A percentile compares a stretch with the other conserved stretches of the same genome.
These are phyloP conservation scores for Eucalyptus curtisii DNA, from an alignment of 345 rosid genomes.

Conservation along the genomic window DNA sequence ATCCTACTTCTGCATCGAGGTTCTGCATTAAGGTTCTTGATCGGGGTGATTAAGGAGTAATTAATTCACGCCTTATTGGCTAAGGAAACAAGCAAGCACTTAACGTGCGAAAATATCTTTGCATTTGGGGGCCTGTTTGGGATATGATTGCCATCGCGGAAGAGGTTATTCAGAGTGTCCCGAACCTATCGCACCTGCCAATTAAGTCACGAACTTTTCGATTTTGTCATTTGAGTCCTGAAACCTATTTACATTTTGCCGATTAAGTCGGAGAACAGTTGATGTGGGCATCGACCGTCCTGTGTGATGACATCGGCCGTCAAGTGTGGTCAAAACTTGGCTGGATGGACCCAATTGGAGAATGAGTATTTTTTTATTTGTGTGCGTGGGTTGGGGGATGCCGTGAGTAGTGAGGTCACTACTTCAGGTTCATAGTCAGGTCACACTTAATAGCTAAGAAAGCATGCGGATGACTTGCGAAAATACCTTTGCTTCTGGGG, in stretches of 20 bases:
- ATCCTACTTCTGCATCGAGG: too few relatives aligned
- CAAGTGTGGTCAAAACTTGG: too few relatives aligned
- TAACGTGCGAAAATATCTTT: not conserved
- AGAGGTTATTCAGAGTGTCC: accelerated
- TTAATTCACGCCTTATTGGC: not conserved
- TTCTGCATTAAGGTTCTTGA: not conserved
- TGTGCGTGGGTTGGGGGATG: too few relatives aligned
- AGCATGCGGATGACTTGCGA: too few relatives aligned
- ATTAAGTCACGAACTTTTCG: accelerated
- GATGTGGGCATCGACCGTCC: accelerated
- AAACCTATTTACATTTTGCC: too few relatives aligned
- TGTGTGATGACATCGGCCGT: accelerated
- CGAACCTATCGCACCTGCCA: accelerated
- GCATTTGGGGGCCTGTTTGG: not conserved
- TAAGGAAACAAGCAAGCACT: not conserved
- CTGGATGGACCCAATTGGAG: accelerated
- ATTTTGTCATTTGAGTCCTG: accelerated
- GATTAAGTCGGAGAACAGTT: too few relatives aligned
- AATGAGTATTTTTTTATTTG: too few relatives aligned
- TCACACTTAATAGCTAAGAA: too few relatives aligned
- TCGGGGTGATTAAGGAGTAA: not conserved
- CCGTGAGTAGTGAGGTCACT: accelerated
- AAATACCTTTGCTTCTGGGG: too few relatives aligned
- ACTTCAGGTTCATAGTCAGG: too few relatives aligned
- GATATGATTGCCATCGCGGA: not conserved